These are phyloP conservation scores for Retiboletus flavoniger DNA, from an alignment of 1,284 basidiomycete species.

Conservation along the genomic window DNA sequence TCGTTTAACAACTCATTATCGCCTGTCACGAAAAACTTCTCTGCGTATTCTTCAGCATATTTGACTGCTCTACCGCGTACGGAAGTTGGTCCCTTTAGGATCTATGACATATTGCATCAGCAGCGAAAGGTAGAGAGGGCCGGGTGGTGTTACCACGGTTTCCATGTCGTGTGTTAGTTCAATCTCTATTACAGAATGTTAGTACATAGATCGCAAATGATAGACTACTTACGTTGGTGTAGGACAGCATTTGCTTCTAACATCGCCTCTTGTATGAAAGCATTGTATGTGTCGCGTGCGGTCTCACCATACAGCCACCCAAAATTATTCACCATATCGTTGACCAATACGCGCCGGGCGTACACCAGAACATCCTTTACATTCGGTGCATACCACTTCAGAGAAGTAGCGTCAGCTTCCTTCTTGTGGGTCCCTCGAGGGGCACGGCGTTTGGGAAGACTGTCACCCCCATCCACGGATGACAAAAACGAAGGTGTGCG, in stretches of 20 bases:
- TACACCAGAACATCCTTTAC: background rate
- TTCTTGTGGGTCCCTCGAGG: too few relatives aligned
- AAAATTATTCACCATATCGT: background rate
- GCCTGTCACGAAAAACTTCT: background rate
- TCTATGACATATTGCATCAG: background rate
- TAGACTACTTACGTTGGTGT: background rate
- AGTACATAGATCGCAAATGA: background rate
- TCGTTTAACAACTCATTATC: background rate
- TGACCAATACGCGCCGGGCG: background rate
- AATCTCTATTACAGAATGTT: background rate
- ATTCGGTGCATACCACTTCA: background rate
- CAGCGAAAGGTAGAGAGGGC: background rate
- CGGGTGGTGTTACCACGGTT: background rate
- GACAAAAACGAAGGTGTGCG: too few relatives aligned
- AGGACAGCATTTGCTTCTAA: background rate
- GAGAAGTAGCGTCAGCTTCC: background rate
- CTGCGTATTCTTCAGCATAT: background rate
- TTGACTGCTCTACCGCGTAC: background rate
- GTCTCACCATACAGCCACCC: background rate
- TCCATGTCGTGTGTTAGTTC: background rate
- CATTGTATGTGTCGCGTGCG: background rate
- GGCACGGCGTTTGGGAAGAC: too few relatives aligned
- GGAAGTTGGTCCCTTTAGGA: background rate
- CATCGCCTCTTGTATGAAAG: background rate
- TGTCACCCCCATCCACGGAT: too few relatives aligned